phyloP scores from a whole-genome alignment of 2,329 filamentous ascomycete species.

The Keithomyces neogunnii region DNA sequence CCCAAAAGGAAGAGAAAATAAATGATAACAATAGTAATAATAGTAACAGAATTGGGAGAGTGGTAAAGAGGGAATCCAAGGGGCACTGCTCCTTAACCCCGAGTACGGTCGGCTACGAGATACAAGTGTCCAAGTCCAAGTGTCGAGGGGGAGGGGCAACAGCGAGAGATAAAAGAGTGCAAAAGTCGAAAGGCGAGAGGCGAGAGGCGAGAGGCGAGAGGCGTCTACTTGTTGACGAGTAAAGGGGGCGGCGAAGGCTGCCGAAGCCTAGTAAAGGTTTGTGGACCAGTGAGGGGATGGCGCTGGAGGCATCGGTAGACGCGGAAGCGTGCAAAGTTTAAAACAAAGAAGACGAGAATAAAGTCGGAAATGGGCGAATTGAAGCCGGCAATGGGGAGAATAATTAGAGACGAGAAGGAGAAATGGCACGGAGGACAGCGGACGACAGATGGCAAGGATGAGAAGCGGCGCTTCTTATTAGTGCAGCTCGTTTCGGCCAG shows the following conservation, averaged over 20 bases:
- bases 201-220: not conserved
- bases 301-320: not conserved
- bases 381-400: not conserved
- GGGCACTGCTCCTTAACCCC: not conserved
- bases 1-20: too few relatives aligned
- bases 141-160: not conserved
- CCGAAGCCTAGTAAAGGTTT: not conserved
- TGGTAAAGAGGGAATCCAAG: too few relatives aligned
- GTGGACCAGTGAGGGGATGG: not conserved
- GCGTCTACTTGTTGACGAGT: not conserved
- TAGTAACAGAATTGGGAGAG: not conserved
- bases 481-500: too few relatives aligned
- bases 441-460: not conserved
- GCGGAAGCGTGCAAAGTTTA: not conserved
- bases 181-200: not conserved
- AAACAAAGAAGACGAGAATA: not conserved
- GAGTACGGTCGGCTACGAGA: not conserved
- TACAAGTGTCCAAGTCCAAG: not conserved
- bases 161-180: not conserved
- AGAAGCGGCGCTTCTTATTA: not conserved
- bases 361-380: not conserved
- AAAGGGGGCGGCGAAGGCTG: conserved; percentile 2
- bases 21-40: not conserved
- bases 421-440: not conserved
- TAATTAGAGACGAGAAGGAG: not conserved